Evolutionary conservation across 2,329 filamentous ascomycete species (phyloP).

Genomic region (Fusarium pilosicola): DNA sequence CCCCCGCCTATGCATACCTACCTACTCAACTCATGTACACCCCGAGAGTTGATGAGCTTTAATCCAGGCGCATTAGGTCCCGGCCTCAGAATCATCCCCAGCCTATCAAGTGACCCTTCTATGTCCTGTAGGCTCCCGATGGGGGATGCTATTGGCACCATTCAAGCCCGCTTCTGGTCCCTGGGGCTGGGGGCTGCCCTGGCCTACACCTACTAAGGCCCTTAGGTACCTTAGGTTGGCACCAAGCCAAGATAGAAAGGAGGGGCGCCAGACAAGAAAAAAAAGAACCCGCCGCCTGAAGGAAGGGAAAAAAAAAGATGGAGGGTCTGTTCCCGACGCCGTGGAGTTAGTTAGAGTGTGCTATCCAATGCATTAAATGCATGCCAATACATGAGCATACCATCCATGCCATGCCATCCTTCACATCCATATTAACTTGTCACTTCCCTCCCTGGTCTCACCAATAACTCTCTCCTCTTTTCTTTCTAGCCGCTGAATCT

Average conservation of each 20-base stretch:
- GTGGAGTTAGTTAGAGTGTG: not conserved
- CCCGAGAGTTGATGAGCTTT: constrained; percentile 15
- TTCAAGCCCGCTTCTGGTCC: constrained; percentile 4
- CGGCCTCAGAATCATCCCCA: constrained; percentile 25
- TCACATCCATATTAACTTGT: constrained; percentile 21
- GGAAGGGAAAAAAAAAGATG: not conserved
- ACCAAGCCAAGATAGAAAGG: not conserved
- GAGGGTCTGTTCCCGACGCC: not conserved
- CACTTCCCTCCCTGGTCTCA: constrained; percentile 26
- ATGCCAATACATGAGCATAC: constrained; percentile 8
- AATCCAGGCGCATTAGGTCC: constrained; percentile 34
- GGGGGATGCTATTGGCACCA: constrained; percentile 25
- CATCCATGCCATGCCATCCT: not conserved
- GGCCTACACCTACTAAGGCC: not conserved
- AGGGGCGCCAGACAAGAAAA: not conserved
- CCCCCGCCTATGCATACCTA: not conserved
- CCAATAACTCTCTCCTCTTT: not conserved
- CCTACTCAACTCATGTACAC: not conserved
- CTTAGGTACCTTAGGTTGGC: not conserved
- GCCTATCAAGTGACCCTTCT: constrained; percentile 29
- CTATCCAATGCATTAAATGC: constrained; percentile 3
- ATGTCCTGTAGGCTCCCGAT: constrained; percentile 29
- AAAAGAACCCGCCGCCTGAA: not conserved
- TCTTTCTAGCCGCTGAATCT: not conserved
- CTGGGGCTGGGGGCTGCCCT: not conserved